These are phyloP conservation scores for Cladophialophora yegresii DNA, from an alignment of 2,329 filamentous ascomycete genomes.

Conservation along the genomic window DNA sequence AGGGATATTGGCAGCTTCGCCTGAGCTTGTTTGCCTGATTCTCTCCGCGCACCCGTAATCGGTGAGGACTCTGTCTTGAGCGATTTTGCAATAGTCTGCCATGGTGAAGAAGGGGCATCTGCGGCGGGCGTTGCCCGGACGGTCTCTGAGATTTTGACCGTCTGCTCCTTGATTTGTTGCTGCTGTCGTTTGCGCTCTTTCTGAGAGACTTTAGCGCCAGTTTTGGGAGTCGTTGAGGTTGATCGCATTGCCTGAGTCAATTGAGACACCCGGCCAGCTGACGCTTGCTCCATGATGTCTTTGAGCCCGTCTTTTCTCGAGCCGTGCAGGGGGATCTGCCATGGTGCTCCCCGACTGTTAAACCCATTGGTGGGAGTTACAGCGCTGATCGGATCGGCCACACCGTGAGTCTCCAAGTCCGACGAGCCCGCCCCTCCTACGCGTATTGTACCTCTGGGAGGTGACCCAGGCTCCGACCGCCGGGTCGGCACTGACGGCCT, in stretches of 20 bases:
- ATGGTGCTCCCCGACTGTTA: constrained; percentile 48
- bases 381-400: background rate
- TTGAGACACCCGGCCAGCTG: constrained; percentile 54
- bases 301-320: constrained; percentile 70
- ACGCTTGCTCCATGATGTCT: constrained; percentile 70
- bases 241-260: constrained; percentile 55
- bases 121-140: background rate
- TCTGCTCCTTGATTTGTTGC: constrained; percentile 56
- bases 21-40: constrained; percentile 8
- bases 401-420: background rate
- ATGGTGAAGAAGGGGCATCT: constrained; percentile 54
- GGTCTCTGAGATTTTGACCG: constrained; percentile 42
- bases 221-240: constrained; percentile 44
- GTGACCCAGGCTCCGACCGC: constrained; percentile 3
- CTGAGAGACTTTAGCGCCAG: constrained; percentile 71
- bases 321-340: constrained; percentile 57
- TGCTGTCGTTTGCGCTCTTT: constrained; percentile 87
- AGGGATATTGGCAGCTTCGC: constrained; percentile 57
- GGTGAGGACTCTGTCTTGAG: constrained; percentile 22
- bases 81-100: constrained; percentile 60
- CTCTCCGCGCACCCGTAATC: constrained; percentile 18
- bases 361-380: constrained; percentile 22
- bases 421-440: constrained; percentile 6
- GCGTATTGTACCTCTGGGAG: background rate
- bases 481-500: background rate